Evolutionary conservation across 2,329 filamentous ascomycete species (phyloP).

Genomic region (Venturia carpophila): DNA sequence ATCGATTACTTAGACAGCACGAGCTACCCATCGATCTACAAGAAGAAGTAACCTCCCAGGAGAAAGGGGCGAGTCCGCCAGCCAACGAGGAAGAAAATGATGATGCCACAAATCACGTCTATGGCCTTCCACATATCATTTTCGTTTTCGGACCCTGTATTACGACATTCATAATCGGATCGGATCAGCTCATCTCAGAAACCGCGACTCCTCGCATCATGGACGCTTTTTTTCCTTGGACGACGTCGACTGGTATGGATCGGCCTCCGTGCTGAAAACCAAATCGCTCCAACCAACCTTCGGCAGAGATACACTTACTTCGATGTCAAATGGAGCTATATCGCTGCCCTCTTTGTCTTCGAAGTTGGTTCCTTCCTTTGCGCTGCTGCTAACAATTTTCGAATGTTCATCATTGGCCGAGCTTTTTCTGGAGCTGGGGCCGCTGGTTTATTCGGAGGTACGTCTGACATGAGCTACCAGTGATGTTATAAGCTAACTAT

Average conservation of each 20-base stretch:
- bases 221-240: not conserved
- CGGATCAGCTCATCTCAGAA: constrained; percentile 31
- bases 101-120: constrained; percentile 25
- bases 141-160: constrained; percentile 30
- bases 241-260: constrained; percentile 20
- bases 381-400: constrained; percentile 19
- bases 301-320: constrained; percentile 19
- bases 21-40: not conserved
- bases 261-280: constrained; percentile 13
- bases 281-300: constrained; percentile 10
- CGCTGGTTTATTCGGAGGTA: constrained; percentile 28
- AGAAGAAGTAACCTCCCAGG: not conserved
- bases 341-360: constrained; percentile 19
- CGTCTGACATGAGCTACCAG: constrained; percentile 32
- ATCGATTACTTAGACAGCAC: not conserved
- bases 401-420: constrained; percentile 21
- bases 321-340: constrained; percentile 14
- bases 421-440: constrained; percentile 21
- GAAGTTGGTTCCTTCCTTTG: constrained; percentile 21
- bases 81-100: not conserved
- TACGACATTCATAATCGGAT: constrained; percentile 31
- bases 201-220: constrained; percentile 40
- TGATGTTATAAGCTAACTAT: too few species aligned
- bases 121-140: constrained; percentile 29
- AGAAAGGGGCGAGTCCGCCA: not conserved